A percentile compares a stretch with the other conserved stretches of the same genome.
Evolutionary conservation across 345 rosid species (phyloP).

Genomic region (Lenwebbia sp.): DNA sequence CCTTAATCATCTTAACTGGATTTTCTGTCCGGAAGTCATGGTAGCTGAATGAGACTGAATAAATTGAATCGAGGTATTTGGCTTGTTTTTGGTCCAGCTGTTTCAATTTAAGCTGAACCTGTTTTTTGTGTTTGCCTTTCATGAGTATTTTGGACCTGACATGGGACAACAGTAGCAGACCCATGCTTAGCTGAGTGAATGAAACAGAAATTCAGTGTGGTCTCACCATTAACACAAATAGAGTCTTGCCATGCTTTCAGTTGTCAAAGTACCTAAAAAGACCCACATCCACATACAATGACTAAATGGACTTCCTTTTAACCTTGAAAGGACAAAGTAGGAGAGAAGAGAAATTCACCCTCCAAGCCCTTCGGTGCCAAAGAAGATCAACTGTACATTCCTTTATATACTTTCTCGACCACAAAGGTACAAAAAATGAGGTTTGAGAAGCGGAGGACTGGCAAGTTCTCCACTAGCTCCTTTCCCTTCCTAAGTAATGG

Average conservation of each 20-base stretch:
- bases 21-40: background rate
- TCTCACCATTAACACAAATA: background rate
- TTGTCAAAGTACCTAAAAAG: no score
- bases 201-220: background rate
- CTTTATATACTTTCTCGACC: no score
- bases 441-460: no score
- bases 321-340: no score
- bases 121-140: background rate
- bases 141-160: background rate
- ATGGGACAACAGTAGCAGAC: background rate
- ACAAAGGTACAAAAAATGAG: no score
- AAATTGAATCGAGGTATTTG: background rate
- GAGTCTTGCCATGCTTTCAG: background rate
- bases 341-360: no score
- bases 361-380: no score
- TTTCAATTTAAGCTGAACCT: background rate
- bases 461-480: no score
- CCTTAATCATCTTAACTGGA: background rate
- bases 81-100: background rate
- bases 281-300: no score
- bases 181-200: background rate
- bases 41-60: background rate
- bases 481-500: no score
- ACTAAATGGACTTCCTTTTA: no score
- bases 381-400: no score